phyloP scores from a whole-genome alignment of 2,329 filamentous ascomycete genomes.

The Decorospora gaudefroyi region DNA sequence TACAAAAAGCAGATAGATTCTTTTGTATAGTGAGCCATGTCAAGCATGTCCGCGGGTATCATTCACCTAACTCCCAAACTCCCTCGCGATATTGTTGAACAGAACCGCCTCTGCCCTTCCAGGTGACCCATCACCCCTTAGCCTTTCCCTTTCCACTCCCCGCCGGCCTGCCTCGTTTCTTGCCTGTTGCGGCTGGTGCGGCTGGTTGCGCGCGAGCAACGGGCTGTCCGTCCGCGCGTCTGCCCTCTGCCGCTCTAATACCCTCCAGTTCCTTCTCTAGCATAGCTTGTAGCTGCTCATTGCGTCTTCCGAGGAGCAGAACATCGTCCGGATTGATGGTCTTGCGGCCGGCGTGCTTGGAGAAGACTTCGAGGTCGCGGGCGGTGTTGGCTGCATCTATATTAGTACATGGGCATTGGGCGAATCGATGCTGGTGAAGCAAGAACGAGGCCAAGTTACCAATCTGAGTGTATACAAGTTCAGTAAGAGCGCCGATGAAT shows the following conservation, averaged over 20 bases:
- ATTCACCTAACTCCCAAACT: too few species aligned
- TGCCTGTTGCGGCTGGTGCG: conserved; percentile 8
- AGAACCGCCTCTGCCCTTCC: too few species aligned
- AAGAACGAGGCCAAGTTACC: conserved; percentile 59
- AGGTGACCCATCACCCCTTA: conserved; percentile 8
- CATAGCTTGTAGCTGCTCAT: conserved; percentile 79
- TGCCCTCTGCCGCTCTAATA: conserved; percentile 39
- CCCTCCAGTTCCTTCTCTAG: conserved; percentile 70
- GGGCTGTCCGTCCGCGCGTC: conserved; percentile 18
- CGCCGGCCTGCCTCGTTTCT: conserved; percentile 30
- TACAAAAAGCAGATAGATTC: too few species aligned
- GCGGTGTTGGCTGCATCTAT: conserved; percentile 43
- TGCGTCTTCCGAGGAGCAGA: conserved; percentile 81
- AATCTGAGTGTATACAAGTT: conserved; percentile 85
- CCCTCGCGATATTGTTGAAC: too few species aligned
- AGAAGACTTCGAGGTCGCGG: conserved; percentile 63
- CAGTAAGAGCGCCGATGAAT: conserved; percentile 76
- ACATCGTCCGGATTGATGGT: conserved; percentile 87
- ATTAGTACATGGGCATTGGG: conserved; percentile 1
- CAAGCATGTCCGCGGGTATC: too few species aligned
- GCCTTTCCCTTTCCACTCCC: conserved; percentile 34
- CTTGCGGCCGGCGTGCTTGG: conserved; percentile 76
- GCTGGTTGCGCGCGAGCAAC: conserved; percentile 10
- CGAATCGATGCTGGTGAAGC: background rate
- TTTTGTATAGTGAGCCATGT: too few species aligned